A percentile compares a stretch with the other conserved stretches of the same genome.
These are phyloP conservation scores for Evernia prunastri DNA, from an alignment of 495 filamentous ascomycete species.

Conservation along the genomic window DNA sequence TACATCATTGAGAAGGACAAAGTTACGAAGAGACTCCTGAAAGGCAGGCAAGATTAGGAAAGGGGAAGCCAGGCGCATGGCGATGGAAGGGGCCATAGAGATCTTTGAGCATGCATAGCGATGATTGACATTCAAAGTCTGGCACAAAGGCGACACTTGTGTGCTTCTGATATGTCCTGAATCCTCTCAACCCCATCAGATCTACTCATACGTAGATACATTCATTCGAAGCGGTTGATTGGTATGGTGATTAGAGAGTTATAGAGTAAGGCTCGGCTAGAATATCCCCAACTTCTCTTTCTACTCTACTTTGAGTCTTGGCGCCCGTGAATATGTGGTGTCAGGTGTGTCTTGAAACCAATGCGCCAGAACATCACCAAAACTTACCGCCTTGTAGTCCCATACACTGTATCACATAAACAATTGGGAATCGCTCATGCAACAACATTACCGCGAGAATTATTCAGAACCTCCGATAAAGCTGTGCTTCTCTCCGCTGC, in stretches of 20 bases:
- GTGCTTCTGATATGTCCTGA: background rate
- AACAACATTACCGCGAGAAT: background rate
- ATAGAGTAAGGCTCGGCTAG: background rate
- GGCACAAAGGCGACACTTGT: background rate
- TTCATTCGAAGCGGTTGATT: too few relatives aligned
- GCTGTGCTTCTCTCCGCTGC: background rate
- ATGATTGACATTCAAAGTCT: background rate
- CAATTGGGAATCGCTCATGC: background rate
- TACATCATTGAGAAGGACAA: constrained; percentile 99
- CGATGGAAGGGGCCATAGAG: background rate
- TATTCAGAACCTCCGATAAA: background rate
- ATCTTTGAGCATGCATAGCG: constrained; percentile 10
- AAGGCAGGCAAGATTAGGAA: constrained; percentile 67
- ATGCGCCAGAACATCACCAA: background rate
- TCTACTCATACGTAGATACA: too few relatives aligned
- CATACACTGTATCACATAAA: background rate
- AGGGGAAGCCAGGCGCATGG: constrained; percentile 8
- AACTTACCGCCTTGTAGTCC: background rate
- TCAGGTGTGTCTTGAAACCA: background rate
- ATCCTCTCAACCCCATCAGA: background rate
- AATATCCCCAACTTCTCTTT: background rate
- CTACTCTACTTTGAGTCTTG: background rate
- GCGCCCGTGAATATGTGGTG: background rate
- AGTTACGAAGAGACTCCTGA: constrained; percentile 95
- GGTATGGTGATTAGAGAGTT: too few relatives aligned